A percentile compares a stretch with the other conserved stretches of the same genome.
Conservation (phyloP, 495 filamentous ascomycete species). For the Penicillium steckii region DNA sequence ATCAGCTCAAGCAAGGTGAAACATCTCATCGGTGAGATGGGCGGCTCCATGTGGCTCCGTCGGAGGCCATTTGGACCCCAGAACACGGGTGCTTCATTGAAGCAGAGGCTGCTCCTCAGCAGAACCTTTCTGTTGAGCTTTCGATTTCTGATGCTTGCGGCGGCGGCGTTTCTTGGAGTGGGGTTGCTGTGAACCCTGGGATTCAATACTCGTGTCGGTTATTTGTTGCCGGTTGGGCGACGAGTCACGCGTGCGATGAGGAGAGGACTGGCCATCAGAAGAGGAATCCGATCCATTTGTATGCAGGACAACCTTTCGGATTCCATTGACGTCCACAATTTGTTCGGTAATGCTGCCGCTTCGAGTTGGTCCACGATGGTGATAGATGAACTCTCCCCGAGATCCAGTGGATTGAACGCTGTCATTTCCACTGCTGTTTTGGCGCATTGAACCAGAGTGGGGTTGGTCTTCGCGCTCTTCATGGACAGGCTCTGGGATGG, state of each 20-base stretch:
- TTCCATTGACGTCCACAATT: slow-evolving; percentile 74
- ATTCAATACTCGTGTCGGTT: background rate
- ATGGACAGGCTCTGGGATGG: slow-evolving; percentile 36
- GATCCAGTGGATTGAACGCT: slow-evolving; percentile 45
- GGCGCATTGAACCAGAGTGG: slow-evolving; percentile 15
- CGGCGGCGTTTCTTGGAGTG: slow-evolving; percentile 32
- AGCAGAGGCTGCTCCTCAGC: slow-evolving; percentile 24
- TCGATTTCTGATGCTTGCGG: slow-evolving; percentile 21
- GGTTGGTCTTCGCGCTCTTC: slow-evolving; percentile 37
- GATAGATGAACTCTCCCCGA: slow-evolving; percentile 32
- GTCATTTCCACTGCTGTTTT: slow-evolving; percentile 24
- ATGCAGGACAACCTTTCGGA: slow-evolving; percentile 83
- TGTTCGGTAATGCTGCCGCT: slow-evolving; percentile 91
- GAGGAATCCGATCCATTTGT: slow-evolving; percentile 58
- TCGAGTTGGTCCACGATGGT: slow-evolving; percentile 55
- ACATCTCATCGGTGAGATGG: background rate
- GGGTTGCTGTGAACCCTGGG: slow-evolving; percentile 1
- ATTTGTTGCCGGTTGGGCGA: slow-evolving; percentile 17
- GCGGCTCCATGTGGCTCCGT: background rate
- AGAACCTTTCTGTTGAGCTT: slow-evolving; percentile 12
- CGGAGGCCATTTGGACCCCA: background rate
- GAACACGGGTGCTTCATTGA: background rate
- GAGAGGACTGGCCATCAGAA: slow-evolving; percentile 17
- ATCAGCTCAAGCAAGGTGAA: too few species aligned
- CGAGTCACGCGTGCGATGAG: slow-evolving; percentile 8